A percentile compares a stretch with the other conserved stretches of the same genome.
Evolutionary conservation across 441 rosid genomes (phyloP).

Genomic region (Adansonia gregorii): DNA sequence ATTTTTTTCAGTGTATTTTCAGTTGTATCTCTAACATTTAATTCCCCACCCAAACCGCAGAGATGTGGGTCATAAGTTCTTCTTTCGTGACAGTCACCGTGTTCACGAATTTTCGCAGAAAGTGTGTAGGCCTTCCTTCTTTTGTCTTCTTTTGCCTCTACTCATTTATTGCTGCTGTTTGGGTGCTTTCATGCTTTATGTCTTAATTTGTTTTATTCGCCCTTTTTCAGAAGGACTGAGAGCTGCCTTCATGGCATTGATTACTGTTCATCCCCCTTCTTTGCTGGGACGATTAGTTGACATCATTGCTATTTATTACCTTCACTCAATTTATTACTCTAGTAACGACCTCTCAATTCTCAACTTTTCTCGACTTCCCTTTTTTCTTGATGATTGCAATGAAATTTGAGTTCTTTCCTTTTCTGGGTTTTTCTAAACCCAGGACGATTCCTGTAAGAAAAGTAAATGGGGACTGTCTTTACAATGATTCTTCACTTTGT

Average conservation of each 20-base stretch:
- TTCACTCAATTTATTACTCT: slow-evolving; percentile 37
- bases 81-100: slow-evolving; percentile 31
- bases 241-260: slow-evolving; percentile 44
- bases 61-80: slow-evolving; percentile 38
- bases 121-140: slow-evolving; percentile 32
- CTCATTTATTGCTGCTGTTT: slow-evolving; percentile 44
- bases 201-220: slow-evolving; percentile 39
- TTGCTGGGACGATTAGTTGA: slow-evolving; percentile 35
- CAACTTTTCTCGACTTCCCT: neutral
- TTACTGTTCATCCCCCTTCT: slow-evolving; percentile 40
- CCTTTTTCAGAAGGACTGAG: slow-evolving; percentile 31
- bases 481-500: neutral
- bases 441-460: neutral
- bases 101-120: slow-evolving; percentile 24
- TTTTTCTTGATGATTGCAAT: neutral
- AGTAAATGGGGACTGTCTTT: neutral
- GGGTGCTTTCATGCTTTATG: slow-evolving; percentile 36
- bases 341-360: slow-evolving; percentile 35
- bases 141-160: slow-evolving; percentile 27
- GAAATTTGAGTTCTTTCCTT: neutral
- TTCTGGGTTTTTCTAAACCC: neutral
- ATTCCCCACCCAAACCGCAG: slow-evolving; percentile 36
- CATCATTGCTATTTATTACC: slow-evolving; percentile 31
- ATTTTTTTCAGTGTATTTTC: neutral
- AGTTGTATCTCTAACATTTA: slow-evolving; percentile 34